Evolutionary conservation across 1,139 yeast genomes (phyloP).

Genomic region (Hyphopichia wangnamkhiaoensis): DNA sequence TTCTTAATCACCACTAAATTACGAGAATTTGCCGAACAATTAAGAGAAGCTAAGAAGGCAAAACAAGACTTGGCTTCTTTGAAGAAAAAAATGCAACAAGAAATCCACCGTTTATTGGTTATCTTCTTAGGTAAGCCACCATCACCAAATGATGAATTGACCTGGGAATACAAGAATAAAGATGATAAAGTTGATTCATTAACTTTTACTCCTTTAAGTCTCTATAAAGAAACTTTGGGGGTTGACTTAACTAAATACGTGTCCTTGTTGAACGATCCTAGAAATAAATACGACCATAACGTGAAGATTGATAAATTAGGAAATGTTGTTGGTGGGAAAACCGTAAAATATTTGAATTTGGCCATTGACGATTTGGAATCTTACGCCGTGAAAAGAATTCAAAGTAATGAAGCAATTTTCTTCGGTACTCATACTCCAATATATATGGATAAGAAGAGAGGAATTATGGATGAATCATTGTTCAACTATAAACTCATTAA

Average conservation of each 20-base stretch:
- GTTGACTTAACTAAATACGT: constrained; percentile 11
- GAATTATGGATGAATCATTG: constrained; percentile 17
- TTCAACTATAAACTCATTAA: constrained; percentile 15
- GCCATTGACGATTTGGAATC: constrained; percentile 12
- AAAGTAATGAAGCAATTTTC: constrained; percentile 15
- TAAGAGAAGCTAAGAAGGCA: constrained; percentile 9
- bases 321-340: constrained; percentile 15
- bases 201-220: constrained; percentile 14
- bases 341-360: constrained; percentile 16
- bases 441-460: constrained; percentile 19
- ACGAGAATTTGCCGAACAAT: constrained; percentile 18
- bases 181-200: constrained; percentile 11
- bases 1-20: constrained; percentile 17
- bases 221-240: constrained; percentile 15
- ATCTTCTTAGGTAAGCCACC: constrained; percentile 19
- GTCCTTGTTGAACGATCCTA: constrained; percentile 12
- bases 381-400: constrained; percentile 16
- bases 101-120: constrained; percentile 15
- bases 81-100: constrained; percentile 15
- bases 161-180: constrained; percentile 18
- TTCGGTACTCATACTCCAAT: constrained; percentile 20
- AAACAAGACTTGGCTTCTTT: constrained; percentile 5
- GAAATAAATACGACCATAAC: constrained; percentile 15
- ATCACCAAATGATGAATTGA: constrained; percentile 9
- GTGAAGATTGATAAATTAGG: constrained; percentile 17